A percentile compares a stretch with the other conserved stretches of the same genome.
phyloP scores from a whole-genome alignment of 257 asterid genomes.

The Primulina eburnea region DNA sequence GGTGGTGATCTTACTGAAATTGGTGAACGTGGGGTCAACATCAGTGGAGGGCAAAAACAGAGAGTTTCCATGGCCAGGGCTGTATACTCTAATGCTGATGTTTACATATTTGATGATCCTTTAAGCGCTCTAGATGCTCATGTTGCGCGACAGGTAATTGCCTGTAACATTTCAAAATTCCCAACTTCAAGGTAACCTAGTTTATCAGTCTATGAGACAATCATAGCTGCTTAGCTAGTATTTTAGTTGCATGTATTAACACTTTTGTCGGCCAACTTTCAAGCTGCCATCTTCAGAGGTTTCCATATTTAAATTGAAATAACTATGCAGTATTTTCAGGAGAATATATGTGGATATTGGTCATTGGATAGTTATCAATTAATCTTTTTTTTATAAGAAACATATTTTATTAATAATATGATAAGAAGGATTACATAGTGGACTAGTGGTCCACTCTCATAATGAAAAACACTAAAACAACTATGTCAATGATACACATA shows the following conservation, averaged over 20 bases:
- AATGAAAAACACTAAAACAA: too few relatives aligned
- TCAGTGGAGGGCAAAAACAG: conserved; percentile 99
- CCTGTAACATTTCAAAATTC: conserved; percentile 14
- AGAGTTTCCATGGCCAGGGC: conserved; percentile 99
- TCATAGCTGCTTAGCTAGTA: background rate
- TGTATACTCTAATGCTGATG: conserved; percentile 90
- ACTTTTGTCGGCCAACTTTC: conserved; percentile 4
- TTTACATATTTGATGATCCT: conserved; percentile 91
- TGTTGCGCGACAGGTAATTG: conserved; percentile 87
- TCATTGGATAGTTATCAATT: conserved; percentile 1
- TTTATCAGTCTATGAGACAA: conserved; percentile 4
- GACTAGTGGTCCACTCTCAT: too few relatives aligned
- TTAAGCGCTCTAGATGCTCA: conserved; percentile 98
- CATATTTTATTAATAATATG: too few relatives aligned
- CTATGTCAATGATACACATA: too few relatives aligned
- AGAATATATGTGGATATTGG: conserved; percentile 3
- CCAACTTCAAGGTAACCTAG: background rate
- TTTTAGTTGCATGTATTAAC: too few relatives aligned
- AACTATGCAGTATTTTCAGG: background rate
- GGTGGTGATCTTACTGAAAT: conserved; percentile 99
- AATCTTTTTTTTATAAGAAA: too few relatives aligned
- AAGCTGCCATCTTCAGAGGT: conserved; percentile 15
- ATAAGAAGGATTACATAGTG: too few relatives aligned
- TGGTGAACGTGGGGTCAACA: conserved; percentile 99
- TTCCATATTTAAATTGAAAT: conserved; percentile 9